Evolutionary conservation across 805 yeast species (phyloP), one percentile per base, ranked within the genome.

Genomic region (Candida dajiaensis): DNA sequence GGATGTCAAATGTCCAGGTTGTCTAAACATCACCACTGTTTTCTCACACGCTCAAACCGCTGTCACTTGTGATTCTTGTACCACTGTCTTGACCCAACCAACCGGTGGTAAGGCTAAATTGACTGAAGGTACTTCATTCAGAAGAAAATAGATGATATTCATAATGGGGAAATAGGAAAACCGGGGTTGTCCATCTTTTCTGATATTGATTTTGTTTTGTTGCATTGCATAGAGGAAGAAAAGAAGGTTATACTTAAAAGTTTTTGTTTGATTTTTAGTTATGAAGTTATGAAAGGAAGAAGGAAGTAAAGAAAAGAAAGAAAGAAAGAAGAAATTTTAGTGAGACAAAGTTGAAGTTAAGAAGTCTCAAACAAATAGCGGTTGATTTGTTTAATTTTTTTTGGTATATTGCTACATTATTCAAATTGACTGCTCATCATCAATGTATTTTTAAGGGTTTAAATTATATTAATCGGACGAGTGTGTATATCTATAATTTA

Each of bases 41-140:
- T 94, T 94, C 86, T 92, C 98, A 58, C 99, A 94, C 77, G 98
- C 99, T 63, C 99, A 94, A 82, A 94, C 99, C 67, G 98, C 97
- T 67, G 99, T 94, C 68, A 86, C 97, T 69, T 94, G 99, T 83
- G 98, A 95, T 70, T 83, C 95, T 47, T 94, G 99, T 80, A 84
- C 98, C 62, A 89, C 97, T 61, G 97, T 94, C 59, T 85, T 94
- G 71, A 90, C 98, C 78, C 85, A 94, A 69, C 99, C 99, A 72
- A 86, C 97, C 62, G 99, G 99, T 82, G 99, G 99, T 81, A 94
- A 94, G 83, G 97, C 98, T 70, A 89, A 85, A 78, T 83, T 94
- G 73, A 89, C 98, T 65, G 99, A 95, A 80, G 99, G 99, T 76
- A 87, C 95, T 72, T 94, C 99, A 67, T 94, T 89, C 94, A 89